phyloP scores from a whole-genome alignment of 2,329 filamentous ascomycete species.

The Botrytis deweyae region DNA sequence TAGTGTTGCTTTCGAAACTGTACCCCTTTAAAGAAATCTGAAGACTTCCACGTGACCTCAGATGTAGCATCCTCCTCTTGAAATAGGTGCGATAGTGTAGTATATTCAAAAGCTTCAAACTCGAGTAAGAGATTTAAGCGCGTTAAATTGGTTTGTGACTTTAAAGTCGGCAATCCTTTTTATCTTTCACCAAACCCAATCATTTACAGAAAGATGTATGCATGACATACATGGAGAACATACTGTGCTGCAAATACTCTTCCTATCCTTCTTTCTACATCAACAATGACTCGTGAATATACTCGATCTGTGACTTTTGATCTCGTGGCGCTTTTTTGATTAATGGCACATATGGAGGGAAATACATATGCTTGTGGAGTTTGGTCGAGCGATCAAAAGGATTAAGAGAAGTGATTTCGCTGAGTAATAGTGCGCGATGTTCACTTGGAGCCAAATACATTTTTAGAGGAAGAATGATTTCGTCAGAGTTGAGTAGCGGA shows the following conservation, averaged over 20 bases:
- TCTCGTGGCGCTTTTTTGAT: background rate
- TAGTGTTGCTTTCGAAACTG: background rate
- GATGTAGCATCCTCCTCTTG: background rate
- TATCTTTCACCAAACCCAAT: background rate
- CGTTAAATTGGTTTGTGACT: background rate
- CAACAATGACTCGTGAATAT: fast-evolving
- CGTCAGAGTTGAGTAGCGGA: too few relatives aligned
- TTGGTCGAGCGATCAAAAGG: background rate
- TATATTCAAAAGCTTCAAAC: fast-evolving
- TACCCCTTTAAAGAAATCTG: background rate
- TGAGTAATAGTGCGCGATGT: too few relatives aligned
- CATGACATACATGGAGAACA: background rate
- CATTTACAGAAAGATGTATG: background rate
- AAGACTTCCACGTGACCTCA: background rate
- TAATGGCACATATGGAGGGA: background rate
- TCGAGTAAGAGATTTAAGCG: fast-evolving
- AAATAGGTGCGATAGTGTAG: background rate
- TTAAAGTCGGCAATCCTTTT: background rate
- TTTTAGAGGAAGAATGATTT: background rate
- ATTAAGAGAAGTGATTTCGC: background rate
- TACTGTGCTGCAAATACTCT: background rate
- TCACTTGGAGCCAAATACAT: background rate
- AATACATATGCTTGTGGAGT: background rate
- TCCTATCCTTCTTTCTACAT: background rate
- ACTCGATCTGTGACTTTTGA: background rate